Conservation (phyloP, 2,329 filamentous ascomycete species). For the Diaporthe sp. region DNA sequence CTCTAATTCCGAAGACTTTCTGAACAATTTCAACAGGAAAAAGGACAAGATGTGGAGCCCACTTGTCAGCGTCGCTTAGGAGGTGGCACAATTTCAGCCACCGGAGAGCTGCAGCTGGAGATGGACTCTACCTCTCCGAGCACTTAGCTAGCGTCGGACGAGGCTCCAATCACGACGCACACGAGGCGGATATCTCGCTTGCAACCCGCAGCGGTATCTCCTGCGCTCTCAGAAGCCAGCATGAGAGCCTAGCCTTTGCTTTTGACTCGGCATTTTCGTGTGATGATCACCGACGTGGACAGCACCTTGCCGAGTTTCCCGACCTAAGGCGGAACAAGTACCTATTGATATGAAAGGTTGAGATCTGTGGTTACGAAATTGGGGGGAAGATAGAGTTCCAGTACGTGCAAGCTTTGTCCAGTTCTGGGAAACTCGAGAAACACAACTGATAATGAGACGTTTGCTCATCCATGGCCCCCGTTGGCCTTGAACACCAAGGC, state of each 20-base stretch:
- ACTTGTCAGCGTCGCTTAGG: constrained; percentile 25
- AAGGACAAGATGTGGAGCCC: background rate
- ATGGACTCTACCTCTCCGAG: background rate
- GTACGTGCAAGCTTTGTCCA: background rate
- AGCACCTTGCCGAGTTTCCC: background rate
- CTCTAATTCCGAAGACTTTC: background rate
- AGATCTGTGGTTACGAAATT: background rate
- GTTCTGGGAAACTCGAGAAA: background rate
- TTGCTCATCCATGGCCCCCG: background rate
- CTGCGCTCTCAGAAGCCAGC: background rate
- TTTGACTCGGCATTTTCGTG: background rate
- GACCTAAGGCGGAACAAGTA: background rate
- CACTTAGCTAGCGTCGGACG: constrained; percentile 23
- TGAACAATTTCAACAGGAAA: background rate
- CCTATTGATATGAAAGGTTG: background rate
- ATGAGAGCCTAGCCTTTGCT: background rate
- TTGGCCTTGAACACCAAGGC: background rate
- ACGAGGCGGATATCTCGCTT: constrained; percentile 23
- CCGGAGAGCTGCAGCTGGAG: constrained; percentile 33
- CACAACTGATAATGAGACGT: background rate
- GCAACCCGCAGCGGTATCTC: background rate
- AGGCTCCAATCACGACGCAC: constrained; percentile 2
- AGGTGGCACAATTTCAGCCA: constrained; percentile 32
- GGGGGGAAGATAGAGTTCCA: background rate
- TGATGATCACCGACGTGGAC: background rate